Evolutionary conservation across 352 stramenopile genomes (phyloP).

Genomic region (Globisporangium barbulae): DNA sequence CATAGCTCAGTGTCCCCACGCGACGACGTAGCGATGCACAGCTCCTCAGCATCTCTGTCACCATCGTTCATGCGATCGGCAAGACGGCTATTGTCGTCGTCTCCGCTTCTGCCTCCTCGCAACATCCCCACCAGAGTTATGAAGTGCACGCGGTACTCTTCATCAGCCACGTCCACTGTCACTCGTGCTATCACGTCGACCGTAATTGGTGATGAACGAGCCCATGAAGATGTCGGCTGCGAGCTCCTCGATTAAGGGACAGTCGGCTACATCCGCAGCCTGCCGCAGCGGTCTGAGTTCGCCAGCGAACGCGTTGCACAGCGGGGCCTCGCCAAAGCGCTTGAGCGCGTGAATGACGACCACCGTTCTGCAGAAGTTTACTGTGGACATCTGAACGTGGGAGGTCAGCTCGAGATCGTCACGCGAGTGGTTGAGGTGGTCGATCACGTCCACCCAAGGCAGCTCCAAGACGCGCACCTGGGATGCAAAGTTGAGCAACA

Average conservation of each 20-base stretch:
- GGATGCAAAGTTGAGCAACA: constrained; percentile 18
- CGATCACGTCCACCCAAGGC: constrained; percentile 15
- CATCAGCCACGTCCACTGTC: neutral
- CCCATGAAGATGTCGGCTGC: constrained; percentile 25
- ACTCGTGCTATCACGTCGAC: neutral
- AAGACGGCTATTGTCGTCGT: neutral
- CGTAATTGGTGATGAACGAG: constrained; percentile 17
- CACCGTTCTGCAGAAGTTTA: constrained; percentile 1
- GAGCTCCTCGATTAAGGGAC: constrained; percentile 18
- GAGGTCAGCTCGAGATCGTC: neutral
- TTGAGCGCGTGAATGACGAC: neutral
- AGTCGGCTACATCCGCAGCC: neutral
- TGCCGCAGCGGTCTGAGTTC: constrained; percentile 12
- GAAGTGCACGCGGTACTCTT: constrained; percentile 8
- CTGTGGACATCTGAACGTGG: neutral
- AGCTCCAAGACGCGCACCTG: constrained; percentile 17
- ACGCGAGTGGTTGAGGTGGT: neutral
- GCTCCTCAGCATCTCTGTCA: neutral
- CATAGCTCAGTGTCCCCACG: neutral
- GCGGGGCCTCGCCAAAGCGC: neutral
- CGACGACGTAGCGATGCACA: neutral
- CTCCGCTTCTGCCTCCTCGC: neutral
- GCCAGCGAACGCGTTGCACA: constrained; percentile 16
- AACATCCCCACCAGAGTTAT: neutral
- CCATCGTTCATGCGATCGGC: neutral